A percentile compares a stretch with the other conserved stretches of the same genome.
These are phyloP conservation scores for Rehmannia glutinosa DNA, from an alignment of 257 asterid species.

Conservation along the genomic window DNA sequence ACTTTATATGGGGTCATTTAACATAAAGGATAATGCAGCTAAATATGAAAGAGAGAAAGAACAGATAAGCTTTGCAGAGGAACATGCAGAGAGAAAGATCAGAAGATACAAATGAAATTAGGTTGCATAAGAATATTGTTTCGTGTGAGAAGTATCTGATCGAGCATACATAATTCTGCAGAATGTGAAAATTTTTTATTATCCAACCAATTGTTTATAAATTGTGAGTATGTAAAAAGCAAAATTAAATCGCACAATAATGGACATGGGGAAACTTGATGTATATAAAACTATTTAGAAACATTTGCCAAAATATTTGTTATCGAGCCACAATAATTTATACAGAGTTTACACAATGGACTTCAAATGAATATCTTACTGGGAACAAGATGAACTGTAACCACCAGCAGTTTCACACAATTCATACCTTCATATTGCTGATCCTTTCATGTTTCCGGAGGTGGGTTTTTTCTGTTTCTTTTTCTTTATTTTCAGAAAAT, in stretches of 20 bases:
- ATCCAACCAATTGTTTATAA: no score
- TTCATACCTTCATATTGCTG: not conserved
- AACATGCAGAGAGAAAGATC: no score
- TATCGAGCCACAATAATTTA: not conserved
- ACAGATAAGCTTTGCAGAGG: no score
- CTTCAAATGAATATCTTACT: not conserved
- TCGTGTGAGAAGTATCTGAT: no score
- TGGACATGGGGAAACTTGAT: not conserved
- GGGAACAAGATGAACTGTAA: not conserved
- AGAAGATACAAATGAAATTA: no score
- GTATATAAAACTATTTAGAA: not conserved
- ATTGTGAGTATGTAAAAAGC: not conserved
- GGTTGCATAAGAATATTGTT: no score
- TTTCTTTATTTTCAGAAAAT: not conserved
- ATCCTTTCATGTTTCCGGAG: not conserved
- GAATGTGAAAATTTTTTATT: not conserved
- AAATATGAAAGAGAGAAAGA: no score
- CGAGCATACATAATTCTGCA: no score
- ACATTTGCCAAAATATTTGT: not conserved
- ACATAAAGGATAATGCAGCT: no score
- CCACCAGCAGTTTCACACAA: slow-evolving; percentile 11
- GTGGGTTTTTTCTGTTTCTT: not conserved
- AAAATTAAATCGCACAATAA: not conserved
- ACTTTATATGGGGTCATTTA: no score
- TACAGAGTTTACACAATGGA: slow-evolving; percentile 18